These are phyloP conservation scores for Atalantia buxifolia DNA, from an alignment of 345 rosid species.

Conservation along the genomic window DNA sequence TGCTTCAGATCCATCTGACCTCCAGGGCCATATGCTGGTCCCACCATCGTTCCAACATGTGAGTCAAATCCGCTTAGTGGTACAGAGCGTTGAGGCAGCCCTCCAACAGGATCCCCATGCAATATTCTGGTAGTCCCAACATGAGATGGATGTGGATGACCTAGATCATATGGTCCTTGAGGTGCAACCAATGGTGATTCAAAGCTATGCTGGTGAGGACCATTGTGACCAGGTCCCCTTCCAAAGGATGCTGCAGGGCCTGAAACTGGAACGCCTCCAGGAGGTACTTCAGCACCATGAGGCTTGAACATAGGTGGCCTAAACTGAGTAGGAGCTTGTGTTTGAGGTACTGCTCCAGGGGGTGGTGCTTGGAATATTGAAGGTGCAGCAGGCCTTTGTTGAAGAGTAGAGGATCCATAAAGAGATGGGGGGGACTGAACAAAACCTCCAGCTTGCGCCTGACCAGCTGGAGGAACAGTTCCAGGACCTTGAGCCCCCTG, in stretches of 20 bases:
- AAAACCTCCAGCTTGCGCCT: conserved; percentile 22
- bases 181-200: conserved; percentile 16
- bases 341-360: conserved; percentile 33
- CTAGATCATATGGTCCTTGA: conserved; percentile 31
- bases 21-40: conserved; percentile 26
- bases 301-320: conserved; percentile 31
- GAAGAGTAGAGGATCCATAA: conserved; percentile 29
- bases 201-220: conserved; percentile 16
- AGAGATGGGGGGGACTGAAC: conserved; percentile 18
- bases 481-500: conserved; percentile 30
- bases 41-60: conserved; percentile 18
- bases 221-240: conserved; percentile 34
- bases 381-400: conserved; percentile 40
- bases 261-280: conserved; percentile 27
- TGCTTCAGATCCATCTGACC: conserved; percentile 18
- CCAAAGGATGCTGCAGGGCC: conserved; percentile 31
- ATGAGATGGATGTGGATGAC: conserved; percentile 13
- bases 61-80: conserved; percentile 21
- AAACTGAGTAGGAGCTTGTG: conserved; percentile 28
- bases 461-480: conserved; percentile 26
- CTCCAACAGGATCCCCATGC: conserved; percentile 26
- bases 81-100: conserved; percentile 4
- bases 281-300: conserved; percentile 28
- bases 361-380: conserved; percentile 35
- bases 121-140: conserved; percentile 16